Evolutionary conservation across 1,284 basidiomycete genomes (phyloP), one percentile per base, ranked within the genome.

Genomic region (Heterobasidion parviporum): DNA sequence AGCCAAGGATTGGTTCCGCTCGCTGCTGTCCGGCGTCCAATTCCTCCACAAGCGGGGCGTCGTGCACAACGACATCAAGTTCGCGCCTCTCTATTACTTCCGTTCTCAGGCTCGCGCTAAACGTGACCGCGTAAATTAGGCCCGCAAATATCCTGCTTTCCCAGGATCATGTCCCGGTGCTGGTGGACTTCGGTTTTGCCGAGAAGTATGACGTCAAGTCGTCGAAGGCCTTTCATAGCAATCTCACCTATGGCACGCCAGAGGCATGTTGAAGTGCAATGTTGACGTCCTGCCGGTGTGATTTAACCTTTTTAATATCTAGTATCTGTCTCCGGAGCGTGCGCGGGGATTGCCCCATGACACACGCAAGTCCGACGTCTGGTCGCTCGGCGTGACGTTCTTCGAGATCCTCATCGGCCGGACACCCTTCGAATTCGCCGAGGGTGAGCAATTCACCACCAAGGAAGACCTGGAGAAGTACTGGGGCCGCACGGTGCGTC

Each of bases 51-150:
- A 79, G 58, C 84, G 86, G 49, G 90, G 92, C 35, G 86, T 97
- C 50, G 92, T 93, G 0, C 94, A 97, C 68, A 96, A 96, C 66
- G 94, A 97, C 66, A 94, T 97, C 77, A 97, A 97, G 87, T 90
- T 65, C 48, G 84, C 36, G 43, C 41, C 49, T 57, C 32, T 52
- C n/a, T 46, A 50, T 56, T n/a, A 15, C 33, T 54, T 18, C 41
- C 38, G 15, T 16, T 52, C 16, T 32, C 35, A 36, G 33, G 4
- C 32, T 18, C 18, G 15, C 50, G 38, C 26, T 20, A 57, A 47
- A 46, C 20, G 38, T 33, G 36, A 51, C 43, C 55, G 32, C 56
- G 26, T 26, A 26, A 26, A 26, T 26, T 26, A 91, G 88, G 63
- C 93, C 92, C 4, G 90, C 92, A 12, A 96, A 96, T 65, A 90